A percentile compares a stretch with the other conserved stretches of the same genome.
These are phyloP conservation scores for Rhamnella rubrinervis DNA, from an alignment of 331 rosid genomes.

Conservation along the genomic window DNA sequence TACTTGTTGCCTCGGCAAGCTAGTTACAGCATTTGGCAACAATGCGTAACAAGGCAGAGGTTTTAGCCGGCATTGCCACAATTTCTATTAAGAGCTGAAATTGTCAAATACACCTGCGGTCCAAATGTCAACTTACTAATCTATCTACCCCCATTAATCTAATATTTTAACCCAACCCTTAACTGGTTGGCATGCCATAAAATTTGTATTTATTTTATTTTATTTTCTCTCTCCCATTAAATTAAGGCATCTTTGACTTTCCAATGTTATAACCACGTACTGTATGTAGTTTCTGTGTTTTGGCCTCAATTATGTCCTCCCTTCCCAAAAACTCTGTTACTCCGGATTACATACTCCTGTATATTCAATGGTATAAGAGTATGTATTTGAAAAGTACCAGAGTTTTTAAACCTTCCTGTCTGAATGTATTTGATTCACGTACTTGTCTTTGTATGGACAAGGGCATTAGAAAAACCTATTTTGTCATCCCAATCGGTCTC, in stretches of 20 bases:
- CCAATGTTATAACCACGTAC: neutral
- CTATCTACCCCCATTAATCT: neutral
- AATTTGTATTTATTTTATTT: neutral
- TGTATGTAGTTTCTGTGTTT: constrained; percentile 7
- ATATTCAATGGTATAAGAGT: no score
- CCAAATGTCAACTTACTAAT: constrained; percentile 1
- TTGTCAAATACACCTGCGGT: constrained; percentile 14
- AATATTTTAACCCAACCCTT: constrained; percentile 1
- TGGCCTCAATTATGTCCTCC: neutral
- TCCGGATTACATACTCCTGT: no score
- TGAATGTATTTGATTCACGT: neutral
- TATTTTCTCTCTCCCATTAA: neutral
- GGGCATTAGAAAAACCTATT: neutral
- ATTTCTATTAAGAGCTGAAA: neutral
- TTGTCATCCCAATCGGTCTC: no score
- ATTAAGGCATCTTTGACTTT: neutral
- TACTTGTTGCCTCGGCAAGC: neutral
- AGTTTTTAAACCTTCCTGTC: no score
- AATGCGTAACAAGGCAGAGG: constrained; percentile 22
- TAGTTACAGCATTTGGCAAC: constrained; percentile 15
- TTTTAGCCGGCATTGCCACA: constrained; percentile 47
- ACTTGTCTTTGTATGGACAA: neutral
- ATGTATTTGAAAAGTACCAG: no score
- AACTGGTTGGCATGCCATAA: neutral
- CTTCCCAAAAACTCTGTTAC: no score